Evolutionary conservation across 2,329 filamentous ascomycete genomes (phyloP).

Genomic region (Salinomyces thailandicus): DNA sequence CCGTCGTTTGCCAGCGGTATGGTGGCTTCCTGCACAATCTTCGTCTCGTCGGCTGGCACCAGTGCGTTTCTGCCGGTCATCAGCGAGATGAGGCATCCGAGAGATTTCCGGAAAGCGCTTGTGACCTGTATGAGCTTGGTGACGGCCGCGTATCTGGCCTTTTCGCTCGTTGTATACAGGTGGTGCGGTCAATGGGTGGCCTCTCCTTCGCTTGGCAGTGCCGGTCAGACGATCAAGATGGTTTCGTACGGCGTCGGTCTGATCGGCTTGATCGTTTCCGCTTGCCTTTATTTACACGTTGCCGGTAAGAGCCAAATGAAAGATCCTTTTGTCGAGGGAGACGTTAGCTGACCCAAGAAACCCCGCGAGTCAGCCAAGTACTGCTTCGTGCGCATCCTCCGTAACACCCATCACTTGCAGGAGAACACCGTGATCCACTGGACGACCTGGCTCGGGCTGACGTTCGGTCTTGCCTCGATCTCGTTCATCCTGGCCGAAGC

Average conservation of each 20-base stretch:
- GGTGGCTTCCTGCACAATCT: constrained; percentile 48
- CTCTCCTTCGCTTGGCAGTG: constrained; percentile 50
- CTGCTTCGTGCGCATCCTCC: constrained; percentile 45
- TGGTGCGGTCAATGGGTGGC: constrained; percentile 55
- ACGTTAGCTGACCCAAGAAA: too few species aligned
- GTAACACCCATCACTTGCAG: constrained; percentile 42
- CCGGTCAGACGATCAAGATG: constrained; percentile 50
- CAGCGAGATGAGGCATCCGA: constrained; percentile 51
- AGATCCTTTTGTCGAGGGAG: too few species aligned
- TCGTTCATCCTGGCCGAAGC: constrained; percentile 44
- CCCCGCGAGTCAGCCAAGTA: too few species aligned
- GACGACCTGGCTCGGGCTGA: constrained; percentile 42
- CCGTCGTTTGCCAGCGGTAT: constrained; percentile 51
- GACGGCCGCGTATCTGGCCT: constrained; percentile 46
- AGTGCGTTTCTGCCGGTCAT: constrained; percentile 55
- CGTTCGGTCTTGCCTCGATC: constrained; percentile 31
- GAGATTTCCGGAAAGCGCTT: constrained; percentile 50
- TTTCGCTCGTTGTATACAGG: constrained; percentile 50
- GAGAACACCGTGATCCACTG: constrained; percentile 43
- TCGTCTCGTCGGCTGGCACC: constrained; percentile 48
- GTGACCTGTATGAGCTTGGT: constrained; percentile 50
- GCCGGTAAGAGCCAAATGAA: too few species aligned
- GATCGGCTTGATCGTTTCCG: constrained; percentile 43
- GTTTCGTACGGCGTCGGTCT: constrained; percentile 51
- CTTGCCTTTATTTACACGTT: constrained; percentile 39